phyloP scores from a whole-genome alignment of 441 rosid genomes.

The Theobroma grandiflorum region DNA sequence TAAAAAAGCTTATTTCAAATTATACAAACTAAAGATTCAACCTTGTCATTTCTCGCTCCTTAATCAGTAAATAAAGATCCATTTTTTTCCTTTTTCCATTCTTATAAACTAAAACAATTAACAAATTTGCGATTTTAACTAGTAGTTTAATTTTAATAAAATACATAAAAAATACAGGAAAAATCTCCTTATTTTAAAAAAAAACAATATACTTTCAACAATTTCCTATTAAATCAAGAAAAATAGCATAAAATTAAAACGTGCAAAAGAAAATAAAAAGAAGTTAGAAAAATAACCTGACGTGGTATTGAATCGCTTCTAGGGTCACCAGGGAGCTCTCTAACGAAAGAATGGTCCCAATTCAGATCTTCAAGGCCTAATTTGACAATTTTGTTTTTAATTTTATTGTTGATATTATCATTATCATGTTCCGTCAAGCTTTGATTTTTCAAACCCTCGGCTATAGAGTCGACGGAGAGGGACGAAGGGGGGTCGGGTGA shows the following conservation, averaged over 20 bases:
- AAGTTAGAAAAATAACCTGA: slow-evolving; percentile 51
- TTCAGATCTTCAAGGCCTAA: slow-evolving; percentile 75
- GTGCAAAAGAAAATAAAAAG: not conserved
- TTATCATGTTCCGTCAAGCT: slow-evolving; percentile 40
- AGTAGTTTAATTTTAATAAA: not conserved
- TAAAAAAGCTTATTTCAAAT: not conserved
- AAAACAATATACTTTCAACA: not conserved
- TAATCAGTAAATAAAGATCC: not conserved
- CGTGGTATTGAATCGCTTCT: slow-evolving; percentile 75
- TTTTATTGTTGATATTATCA: slow-evolving; percentile 32
- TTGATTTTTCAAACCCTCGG: slow-evolving; percentile 74
- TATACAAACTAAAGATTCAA: not conserved
- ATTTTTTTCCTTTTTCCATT: not conserved
- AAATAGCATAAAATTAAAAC: not conserved
- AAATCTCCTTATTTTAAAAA: not conserved
- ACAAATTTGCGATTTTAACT: not conserved
- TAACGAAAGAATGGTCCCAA: slow-evolving; percentile 93
- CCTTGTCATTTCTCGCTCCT: not conserved
- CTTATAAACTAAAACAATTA: not conserved
- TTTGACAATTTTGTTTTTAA: slow-evolving; percentile 15
- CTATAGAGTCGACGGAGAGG: slow-evolving; percentile 66
- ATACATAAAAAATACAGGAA: not conserved
- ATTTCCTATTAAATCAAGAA: not conserved
- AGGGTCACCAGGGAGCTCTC: slow-evolving; percentile 87
- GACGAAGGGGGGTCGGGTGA: slow-evolving; percentile 43